These are phyloP conservation scores for Berkeleyomyces rouxiae DNA, from an alignment of 2,329 filamentous ascomycete genomes.

Conservation along the genomic window DNA sequence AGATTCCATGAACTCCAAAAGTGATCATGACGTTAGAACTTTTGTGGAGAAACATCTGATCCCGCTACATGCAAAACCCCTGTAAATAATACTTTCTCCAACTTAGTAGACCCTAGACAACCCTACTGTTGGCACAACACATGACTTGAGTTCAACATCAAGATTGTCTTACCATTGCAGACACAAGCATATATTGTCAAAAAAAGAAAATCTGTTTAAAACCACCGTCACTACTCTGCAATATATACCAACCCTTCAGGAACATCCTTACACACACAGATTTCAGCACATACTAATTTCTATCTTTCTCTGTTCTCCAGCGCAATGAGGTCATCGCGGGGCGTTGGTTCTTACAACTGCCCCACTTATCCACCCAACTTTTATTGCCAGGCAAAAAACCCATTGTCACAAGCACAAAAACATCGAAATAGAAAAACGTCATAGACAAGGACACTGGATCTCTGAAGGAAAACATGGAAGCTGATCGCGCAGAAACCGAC, in stretches of 20 bases:
- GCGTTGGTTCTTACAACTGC: constrained; percentile 9
- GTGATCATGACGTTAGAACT: constrained; percentile 1
- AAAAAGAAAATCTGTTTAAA: neutral
- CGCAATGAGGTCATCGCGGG: constrained; percentile 5
- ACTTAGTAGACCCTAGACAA: neutral
- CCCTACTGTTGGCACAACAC: neutral
- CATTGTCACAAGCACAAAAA: neutral
- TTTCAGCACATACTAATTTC: no score
- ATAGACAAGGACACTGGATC: neutral
- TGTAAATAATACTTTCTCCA: constrained; percentile 7
- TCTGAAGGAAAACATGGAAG: constrained; percentile 47
- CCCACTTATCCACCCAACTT: constrained; percentile 12
- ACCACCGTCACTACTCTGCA: neutral
- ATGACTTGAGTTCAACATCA: neutral
- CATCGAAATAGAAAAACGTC: neutral
- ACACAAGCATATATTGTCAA: neutral
- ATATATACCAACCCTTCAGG: no score
- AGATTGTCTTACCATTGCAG: neutral
- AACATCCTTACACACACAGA: no score
- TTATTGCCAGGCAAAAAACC: neutral
- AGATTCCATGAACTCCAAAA: neutral
- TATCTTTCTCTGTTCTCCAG: neutral
- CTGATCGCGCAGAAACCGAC: constrained; percentile 54
- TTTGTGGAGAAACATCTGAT: constrained; percentile 4
- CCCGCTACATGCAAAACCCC: neutral